Base-by-base conservation (phyloP, 805 yeast species). In the Metschnikowia koreensis region DNA sequence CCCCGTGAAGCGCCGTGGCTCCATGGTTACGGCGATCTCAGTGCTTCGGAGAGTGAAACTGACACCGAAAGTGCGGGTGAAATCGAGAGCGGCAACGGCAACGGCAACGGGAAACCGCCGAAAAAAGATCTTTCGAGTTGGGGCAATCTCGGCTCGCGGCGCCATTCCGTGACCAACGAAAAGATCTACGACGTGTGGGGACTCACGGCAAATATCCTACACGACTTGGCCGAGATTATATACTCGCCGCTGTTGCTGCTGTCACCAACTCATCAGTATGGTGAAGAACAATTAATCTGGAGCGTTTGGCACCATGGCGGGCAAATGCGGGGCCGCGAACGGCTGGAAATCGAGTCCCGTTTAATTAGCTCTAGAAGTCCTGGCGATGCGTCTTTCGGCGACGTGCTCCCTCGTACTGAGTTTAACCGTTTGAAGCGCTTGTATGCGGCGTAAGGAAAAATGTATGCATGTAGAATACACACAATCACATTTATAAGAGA, bases 171-270 rank as follows among this genome's bases (percentile, higher is more conserved):
- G 22, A 65, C 77, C 58, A 62, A 81, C 65, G 71, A 69, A 41
- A 74, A 77, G 50, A 77, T 83, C 38, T 81, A 87, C 61, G 87
- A 86, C 61, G 84, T 88, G 5, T 87, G 94, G 96, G 96, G 96
- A 0, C 68, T 87, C 37, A 87, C 94, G 0, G 93, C 92, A 2
- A 86, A 86, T 62, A 87, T 87, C 9, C 63, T 87, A n/a, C 87
- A 81, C 60, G 93, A 87, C 63, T 61, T 87, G 29, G 84, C 90
- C 1, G 76, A 75, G 51, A 73, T 86, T 9, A 70, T 80, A 3
- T 80, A 81, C 37, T 42, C 38, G 33, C 44, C 51, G 13, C 33
- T 38, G 7, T 1, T 31, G 13, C 34, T 13, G 2, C 38, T 40
- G 12, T 38, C 13, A 15, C 31, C 34, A 37, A 38, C 17, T 10